Conservation (phyloP, 2,329 filamentous ascomycete genomes). For the Aspergillus fructus region DNA sequence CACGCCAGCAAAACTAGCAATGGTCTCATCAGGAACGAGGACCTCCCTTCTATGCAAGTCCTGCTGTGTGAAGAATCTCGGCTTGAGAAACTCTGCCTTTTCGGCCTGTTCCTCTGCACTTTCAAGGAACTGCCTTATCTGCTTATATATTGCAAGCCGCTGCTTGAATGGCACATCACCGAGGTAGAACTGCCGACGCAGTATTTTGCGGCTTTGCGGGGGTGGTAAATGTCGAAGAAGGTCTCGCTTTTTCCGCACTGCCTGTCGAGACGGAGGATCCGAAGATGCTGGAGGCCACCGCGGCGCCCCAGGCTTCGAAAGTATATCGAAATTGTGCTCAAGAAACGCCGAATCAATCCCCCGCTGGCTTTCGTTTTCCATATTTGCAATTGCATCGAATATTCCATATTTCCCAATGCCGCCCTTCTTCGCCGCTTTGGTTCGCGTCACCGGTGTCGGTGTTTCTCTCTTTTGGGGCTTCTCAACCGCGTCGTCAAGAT, state of each 20-base stretch:
- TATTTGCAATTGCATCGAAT: background rate
- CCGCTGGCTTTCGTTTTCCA: background rate
- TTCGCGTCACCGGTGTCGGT: background rate
- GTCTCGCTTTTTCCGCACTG: background rate
- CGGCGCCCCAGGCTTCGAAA: background rate
- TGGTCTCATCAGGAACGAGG: conserved; percentile 35
- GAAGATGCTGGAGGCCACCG: too few relatives aligned
- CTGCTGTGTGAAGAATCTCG: background rate
- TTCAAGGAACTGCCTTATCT: background rate
- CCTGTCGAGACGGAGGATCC: background rate
- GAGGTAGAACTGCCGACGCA: background rate
- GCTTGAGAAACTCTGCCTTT: background rate
- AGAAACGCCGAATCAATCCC: background rate
- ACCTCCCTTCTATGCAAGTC: conserved; percentile 18
- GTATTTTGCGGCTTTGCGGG: background rate
- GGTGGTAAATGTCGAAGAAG: background rate
- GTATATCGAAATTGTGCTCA: background rate
- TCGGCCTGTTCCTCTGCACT: background rate
- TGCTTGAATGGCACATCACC: background rate
- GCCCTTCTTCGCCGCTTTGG: background rate
- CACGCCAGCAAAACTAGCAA: conserved; percentile 34
- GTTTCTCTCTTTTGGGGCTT: background rate
- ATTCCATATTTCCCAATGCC: background rate
- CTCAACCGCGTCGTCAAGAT: background rate
- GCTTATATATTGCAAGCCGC: background rate